Conservation (phyloP, 176 grass and related monocot genomes). For the Typha latifolia region DNA sequence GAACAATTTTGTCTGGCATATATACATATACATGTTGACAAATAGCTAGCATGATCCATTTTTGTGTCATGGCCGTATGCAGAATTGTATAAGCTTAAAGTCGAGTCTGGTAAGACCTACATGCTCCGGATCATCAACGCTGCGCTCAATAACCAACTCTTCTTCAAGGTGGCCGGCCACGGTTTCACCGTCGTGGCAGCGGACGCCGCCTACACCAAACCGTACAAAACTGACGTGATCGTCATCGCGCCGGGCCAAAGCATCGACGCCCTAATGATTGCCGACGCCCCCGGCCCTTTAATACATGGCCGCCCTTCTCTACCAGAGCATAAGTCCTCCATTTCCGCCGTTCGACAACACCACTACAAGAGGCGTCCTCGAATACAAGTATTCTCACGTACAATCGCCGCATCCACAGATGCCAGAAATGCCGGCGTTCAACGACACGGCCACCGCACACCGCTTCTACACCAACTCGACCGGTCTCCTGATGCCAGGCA, state of each 20-base stretch:
- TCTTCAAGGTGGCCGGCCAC: slow-evolving; percentile 65
- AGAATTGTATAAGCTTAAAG: slow-evolving; percentile 37
- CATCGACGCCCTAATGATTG: slow-evolving; percentile 51
- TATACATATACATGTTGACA: no score
- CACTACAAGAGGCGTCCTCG: slow-evolving; percentile 29
- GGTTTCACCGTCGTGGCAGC: slow-evolving; percentile 48
- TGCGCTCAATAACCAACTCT: slow-evolving; percentile 58
- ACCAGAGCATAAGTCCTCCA: slow-evolving; percentile 18
- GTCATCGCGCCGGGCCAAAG: slow-evolving; percentile 60
- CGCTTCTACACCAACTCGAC: slow-evolving; percentile 40
- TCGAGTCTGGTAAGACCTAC: slow-evolving; percentile 32
- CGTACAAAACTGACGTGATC: slow-evolving; percentile 50
- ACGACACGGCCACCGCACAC: slow-evolving; percentile 29
- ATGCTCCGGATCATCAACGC: slow-evolving; percentile 70
- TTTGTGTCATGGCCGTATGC: slow-evolving; percentile 9
- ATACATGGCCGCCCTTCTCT: slow-evolving; percentile 43
- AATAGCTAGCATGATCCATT: no score
- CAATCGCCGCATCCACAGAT: not conserved
- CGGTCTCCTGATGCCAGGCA: slow-evolving; percentile 20
- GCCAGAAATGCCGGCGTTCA: slow-evolving; percentile 22
- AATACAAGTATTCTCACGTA: slow-evolving; percentile 17
- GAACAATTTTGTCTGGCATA: no score
- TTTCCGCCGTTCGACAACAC: slow-evolving; percentile 10
- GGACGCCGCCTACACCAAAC: slow-evolving; percentile 58
- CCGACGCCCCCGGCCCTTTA: slow-evolving; percentile 30